Evolutionary conservation across 371 early-diverging fungal species (phyloP).

Genomic region (Mucor ambiguus): DNA sequence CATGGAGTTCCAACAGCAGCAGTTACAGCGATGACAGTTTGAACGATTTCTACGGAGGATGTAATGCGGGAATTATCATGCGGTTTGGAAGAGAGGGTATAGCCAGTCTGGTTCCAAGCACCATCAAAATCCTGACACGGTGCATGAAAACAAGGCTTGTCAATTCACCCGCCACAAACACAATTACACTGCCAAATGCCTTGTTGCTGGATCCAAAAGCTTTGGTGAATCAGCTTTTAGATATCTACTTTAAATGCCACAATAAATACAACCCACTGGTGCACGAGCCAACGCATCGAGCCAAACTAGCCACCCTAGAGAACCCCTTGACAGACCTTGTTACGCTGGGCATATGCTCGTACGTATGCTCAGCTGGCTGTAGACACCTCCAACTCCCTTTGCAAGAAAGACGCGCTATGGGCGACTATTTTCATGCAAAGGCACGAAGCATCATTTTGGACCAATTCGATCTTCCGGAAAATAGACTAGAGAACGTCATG

Average conservation of each 20-base stretch:
- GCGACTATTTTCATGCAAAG: conserved; percentile 17
- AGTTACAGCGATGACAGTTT: background rate
- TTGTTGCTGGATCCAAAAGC: background rate
- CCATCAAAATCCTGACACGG: background rate
- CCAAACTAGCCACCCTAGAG: background rate
- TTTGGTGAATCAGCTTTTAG: background rate
- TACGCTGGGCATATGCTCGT: conserved; percentile 12
- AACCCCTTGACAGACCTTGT: conserved; percentile 9
- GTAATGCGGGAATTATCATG: background rate
- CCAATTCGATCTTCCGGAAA: conserved; percentile 24
- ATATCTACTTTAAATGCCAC: conserved; percentile 20
- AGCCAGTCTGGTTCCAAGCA: background rate
- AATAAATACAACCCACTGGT: conserved; percentile 7
- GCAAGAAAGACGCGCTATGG: conserved; percentile 11
- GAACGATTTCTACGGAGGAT: background rate
- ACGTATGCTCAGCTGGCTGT: conserved; percentile 18
- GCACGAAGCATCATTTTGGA: conserved; percentile 20
- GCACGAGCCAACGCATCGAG: conserved; percentile 16
- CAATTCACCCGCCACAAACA: background rate
- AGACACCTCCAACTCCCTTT: background rate
- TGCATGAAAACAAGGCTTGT: background rate
- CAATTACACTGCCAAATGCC: background rate
- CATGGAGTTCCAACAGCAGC: background rate
- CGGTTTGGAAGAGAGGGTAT: background rate
- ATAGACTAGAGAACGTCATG: conserved; percentile 22